phyloP scores from a whole-genome alignment of 1,139 yeast genomes.

The Yamadazyma diospyri region DNA sequence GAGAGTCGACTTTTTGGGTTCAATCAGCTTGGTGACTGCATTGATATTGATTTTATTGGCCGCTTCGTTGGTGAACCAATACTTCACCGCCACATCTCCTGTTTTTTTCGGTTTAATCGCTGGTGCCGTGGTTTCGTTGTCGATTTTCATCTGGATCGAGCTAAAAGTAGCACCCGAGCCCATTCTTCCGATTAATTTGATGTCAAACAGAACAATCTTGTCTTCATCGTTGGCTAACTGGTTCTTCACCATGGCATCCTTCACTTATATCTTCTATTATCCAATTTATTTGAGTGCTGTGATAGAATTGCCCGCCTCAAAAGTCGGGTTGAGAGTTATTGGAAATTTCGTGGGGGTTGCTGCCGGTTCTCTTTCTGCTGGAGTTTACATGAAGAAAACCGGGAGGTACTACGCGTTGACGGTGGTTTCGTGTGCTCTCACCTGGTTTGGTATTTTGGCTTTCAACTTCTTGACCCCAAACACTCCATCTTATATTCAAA shows the following conservation, averaged over 20 bases:
- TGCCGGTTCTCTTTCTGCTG: constrained; percentile 65
- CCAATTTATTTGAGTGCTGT: constrained; percentile 66
- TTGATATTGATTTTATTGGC: constrained; percentile 57
- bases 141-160: constrained; percentile 50
- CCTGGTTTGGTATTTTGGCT: constrained; percentile 45
- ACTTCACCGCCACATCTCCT: constrained; percentile 36
- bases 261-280: constrained; percentile 54
- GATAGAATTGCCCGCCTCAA: constrained; percentile 50
- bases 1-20: constrained; percentile 73
- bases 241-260: constrained; percentile 57
- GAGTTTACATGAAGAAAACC: constrained; percentile 63
- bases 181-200: constrained; percentile 56
- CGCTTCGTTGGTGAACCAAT: constrained; percentile 66
- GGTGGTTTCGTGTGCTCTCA: constrained; percentile 39
- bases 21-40: constrained; percentile 54
- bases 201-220: constrained; percentile 55
- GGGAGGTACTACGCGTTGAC: constrained; percentile 62
- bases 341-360: constrained; percentile 72
- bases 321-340: constrained; percentile 58
- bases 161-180: constrained; percentile 58
- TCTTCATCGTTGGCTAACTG: constrained; percentile 67
- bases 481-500: constrained; percentile 36
- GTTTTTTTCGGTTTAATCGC: constrained; percentile 29
- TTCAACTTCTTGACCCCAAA: constrained; percentile 36
- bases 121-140: constrained; percentile 21